Evolutionary conservation across 2,329 filamentous ascomycete genomes (phyloP).

Genomic region (Cercospora sp.): DNA sequence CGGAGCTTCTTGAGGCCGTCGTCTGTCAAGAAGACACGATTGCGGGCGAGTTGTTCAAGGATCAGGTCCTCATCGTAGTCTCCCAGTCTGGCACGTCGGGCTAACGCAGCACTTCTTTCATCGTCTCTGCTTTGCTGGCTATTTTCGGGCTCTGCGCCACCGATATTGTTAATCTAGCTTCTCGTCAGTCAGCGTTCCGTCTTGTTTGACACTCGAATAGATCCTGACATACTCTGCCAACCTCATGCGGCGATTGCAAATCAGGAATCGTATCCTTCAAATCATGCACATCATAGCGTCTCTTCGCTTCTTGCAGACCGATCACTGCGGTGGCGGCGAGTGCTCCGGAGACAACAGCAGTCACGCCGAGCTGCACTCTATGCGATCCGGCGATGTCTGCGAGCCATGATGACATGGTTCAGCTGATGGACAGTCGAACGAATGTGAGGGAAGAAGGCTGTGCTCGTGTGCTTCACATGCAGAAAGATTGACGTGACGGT

Average conservation of each 20-base stretch:
- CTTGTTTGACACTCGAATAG: not conserved
- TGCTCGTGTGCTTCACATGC: constrained; percentile 2
- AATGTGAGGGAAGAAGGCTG: not conserved
- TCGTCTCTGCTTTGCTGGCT: constrained; percentile 54
- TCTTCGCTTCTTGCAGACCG: constrained; percentile 57
- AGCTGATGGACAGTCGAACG: not conserved
- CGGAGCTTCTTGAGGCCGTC: constrained; percentile 79
- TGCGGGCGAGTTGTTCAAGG: constrained; percentile 89
- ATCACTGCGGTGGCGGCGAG: constrained; percentile 56
- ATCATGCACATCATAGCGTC: constrained; percentile 56
- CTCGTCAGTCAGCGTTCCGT: constrained; percentile 41
- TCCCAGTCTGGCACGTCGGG: constrained; percentile 60
- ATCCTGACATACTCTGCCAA: constrained; percentile 49
- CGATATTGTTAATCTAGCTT: constrained; percentile 61
- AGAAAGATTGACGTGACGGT: constrained; percentile 5
- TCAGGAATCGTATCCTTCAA: constrained; percentile 63
- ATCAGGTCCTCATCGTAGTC: constrained; percentile 72
- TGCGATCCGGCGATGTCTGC: constrained; percentile 48
- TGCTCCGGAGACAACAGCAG: constrained; percentile 60
- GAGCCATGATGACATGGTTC: constrained; percentile 40
- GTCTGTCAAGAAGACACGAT: constrained; percentile 84
- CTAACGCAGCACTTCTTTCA: constrained; percentile 58
- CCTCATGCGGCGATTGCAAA: constrained; percentile 52
- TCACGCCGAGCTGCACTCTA: constrained; percentile 65
- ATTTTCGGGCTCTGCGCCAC: constrained; percentile 51